Evolutionary conservation across 1,284 basidiomycete genomes (phyloP), one percentile per base, ranked within the genome.

Genomic region (Tilletiopsis washingtonensis): DNA sequence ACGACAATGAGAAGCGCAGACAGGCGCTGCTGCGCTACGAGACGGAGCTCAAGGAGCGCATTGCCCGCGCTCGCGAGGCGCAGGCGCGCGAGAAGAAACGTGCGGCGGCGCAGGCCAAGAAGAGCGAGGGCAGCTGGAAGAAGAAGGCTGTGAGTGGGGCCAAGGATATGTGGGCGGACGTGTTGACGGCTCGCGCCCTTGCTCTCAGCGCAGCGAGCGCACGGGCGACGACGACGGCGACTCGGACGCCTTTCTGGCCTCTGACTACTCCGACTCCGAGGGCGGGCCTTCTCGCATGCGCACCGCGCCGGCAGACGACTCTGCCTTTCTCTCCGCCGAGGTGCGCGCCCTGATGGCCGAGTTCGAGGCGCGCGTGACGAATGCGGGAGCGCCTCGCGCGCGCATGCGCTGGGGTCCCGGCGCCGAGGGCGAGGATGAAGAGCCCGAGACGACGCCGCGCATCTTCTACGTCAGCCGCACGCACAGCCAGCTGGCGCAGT

Each of bases 391-490:
- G n/a, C n/a, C n/a, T 47, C 53, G 23, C 38, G 36, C 20, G 21
- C 60, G 57, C 48, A 24, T 4, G 17, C n/a, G 1, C 51, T 24
- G 24, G 23, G 12, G 17, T 6, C 12, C 21, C 39, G 49, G 43
- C 23, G 29, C 14, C 39, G 42, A 47, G 1, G 74, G 74, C 20
- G 71, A 75, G 5, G 59, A 58, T 17, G 51, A 58, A 25, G 56
- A 56, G 12, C 45, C 64, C 77, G 79, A 61, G 36, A 64, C 61
- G 9, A 55, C 49, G 15, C 71, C 69, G 19, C 60, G 71, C 25
- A 84, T 98, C 49, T 91, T 85, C 71, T 96, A 91, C 71, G 86
- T 90, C 0, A 96, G 91, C 0, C 80, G 94, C 25, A 98, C 93
- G 0, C 93, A 98, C 74, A 90, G 88, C 2, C 93, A 98, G 69